Percentiles rank a stretch among this genome's conserved stretches.
phyloP scores from a whole-genome alignment of 163 green algal species.

The Smithsoniella earleae region DNA sequence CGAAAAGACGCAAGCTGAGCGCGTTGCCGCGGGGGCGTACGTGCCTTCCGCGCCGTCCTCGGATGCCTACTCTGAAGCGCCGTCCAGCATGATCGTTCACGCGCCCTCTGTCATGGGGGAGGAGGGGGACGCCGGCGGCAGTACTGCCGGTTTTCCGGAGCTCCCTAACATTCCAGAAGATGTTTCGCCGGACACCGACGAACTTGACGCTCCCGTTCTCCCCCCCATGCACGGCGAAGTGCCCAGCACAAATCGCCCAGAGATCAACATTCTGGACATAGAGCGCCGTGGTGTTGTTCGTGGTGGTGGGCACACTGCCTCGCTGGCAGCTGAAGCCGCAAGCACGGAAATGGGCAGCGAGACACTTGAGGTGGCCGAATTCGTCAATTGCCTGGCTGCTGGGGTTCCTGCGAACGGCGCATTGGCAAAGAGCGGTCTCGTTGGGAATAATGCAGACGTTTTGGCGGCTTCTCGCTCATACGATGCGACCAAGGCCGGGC shows the following conservation, averaged over 20 bases:
- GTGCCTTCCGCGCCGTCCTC: neutral
- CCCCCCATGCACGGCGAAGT: slow-evolving; percentile 9
- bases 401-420: too few species aligned
- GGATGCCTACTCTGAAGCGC: neutral
- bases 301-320: neutral
- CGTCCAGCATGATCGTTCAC: neutral
- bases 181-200: neutral
- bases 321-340: neutral
- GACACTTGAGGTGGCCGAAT: too few species aligned
- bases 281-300: neutral
- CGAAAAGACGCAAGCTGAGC: slow-evolving; percentile 2
- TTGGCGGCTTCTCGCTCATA: too few species aligned
- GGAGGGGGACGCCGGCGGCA: neutral
- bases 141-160: neutral
- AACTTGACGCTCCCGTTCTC: neutral
- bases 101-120: slow-evolving; percentile 5
- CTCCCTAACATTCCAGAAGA: slow-evolving; percentile 18
- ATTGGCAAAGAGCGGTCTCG: too few species aligned
- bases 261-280: slow-evolving; percentile 13
- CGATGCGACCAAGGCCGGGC: too few species aligned
- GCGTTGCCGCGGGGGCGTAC: too few species aligned
- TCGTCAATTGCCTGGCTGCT: too few species aligned
- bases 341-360: too few species aligned
- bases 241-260: neutral
- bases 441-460: too few species aligned